Evolutionary conservation across 116 monocot genomes (phyloP).

Genomic region (Papilionanthe hybrid): DNA sequence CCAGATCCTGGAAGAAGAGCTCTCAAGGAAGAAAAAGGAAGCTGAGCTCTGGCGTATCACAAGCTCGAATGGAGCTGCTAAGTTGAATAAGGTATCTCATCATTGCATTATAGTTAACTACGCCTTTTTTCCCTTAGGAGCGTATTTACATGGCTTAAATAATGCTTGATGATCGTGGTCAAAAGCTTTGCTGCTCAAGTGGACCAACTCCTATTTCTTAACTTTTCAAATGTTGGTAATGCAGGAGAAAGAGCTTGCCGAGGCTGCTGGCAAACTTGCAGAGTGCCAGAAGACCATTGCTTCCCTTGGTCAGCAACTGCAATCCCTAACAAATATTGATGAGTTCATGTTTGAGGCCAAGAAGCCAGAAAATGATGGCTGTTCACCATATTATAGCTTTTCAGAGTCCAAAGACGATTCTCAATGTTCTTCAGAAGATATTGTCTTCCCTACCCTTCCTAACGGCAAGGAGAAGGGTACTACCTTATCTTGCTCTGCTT

Average conservation of each 20-base stretch:
- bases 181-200: background rate
- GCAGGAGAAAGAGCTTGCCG: conserved; percentile 48
- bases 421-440: no score
- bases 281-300: conserved; percentile 95
- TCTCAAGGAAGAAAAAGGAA: conserved; percentile 29
- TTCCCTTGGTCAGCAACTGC: conserved; percentile 68
- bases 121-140: background rate
- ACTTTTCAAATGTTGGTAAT: conserved; percentile 1
- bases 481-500: conserved; percentile 11
- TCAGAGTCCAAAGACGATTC: no score
- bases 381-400: no score
- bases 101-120: background rate
- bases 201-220: background rate
- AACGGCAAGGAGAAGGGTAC: conserved; percentile 12
- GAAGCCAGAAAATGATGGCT: conserved; percentile 1
- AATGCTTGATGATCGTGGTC: no score
- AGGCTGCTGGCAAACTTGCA: no score
- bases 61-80: conserved; percentile 33
- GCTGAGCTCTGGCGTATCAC: no score
- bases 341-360: conserved; percentile 42
- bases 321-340: conserved; percentile 48
- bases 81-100: conserved; percentile 45
- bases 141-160: no score
- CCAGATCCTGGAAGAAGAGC: conserved; percentile 38
- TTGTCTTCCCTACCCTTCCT: no score